A percentile compares a stretch with the other conserved stretches of the same genome.
phyloP scores from a whole-genome alignment of 192 early-diverging fungal genomes.

The Jimgerdemannia flammicorona region DNA sequence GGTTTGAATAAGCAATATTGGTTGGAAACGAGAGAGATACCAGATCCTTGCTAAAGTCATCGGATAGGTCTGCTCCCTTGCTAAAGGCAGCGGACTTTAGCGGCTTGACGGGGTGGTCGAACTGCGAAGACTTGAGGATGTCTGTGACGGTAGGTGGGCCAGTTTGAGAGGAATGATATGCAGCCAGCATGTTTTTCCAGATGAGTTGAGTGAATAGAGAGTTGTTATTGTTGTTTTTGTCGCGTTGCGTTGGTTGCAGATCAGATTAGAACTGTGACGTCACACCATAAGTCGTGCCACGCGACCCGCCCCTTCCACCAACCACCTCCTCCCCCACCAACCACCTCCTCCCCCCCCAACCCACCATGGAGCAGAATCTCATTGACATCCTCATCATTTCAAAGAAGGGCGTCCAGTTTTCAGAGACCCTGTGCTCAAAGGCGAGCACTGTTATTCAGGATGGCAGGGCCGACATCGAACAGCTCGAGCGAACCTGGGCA shows the following conservation, averaged over 20 bases:
- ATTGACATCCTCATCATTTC: conserved; percentile 23
- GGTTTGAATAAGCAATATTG: too few species aligned
- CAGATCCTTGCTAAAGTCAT: neutral
- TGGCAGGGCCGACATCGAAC: conserved; percentile 14
- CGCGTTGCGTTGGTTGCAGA: neutral
- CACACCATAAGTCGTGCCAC: neutral
- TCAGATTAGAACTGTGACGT: neutral
- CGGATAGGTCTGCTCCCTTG: neutral
- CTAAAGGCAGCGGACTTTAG: neutral
- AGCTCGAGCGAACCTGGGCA: conserved; percentile 27
- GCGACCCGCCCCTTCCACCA: neutral
- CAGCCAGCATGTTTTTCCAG: neutral
- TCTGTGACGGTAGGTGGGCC: neutral
- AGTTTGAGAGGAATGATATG: neutral
- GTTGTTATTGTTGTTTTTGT: neutral
- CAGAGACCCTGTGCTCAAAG: conserved; percentile 22
- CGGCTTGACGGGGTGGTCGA: neutral
- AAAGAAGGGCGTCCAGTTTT: conserved; percentile 24
- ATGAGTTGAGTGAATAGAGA: neutral
- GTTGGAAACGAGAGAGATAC: neutral
- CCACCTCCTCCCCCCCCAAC: neutral
- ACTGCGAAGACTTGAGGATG: neutral
- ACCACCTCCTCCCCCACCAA: too few species aligned
- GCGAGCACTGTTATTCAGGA: conserved; percentile 18
- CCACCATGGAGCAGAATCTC: conserved; percentile 26